Percentiles rank a stretch among this genome's conserved stretches.
Evolutionary conservation across 768 basidiomycete genomes (phyloP).

Genomic region (Leccinum variicolor): DNA sequence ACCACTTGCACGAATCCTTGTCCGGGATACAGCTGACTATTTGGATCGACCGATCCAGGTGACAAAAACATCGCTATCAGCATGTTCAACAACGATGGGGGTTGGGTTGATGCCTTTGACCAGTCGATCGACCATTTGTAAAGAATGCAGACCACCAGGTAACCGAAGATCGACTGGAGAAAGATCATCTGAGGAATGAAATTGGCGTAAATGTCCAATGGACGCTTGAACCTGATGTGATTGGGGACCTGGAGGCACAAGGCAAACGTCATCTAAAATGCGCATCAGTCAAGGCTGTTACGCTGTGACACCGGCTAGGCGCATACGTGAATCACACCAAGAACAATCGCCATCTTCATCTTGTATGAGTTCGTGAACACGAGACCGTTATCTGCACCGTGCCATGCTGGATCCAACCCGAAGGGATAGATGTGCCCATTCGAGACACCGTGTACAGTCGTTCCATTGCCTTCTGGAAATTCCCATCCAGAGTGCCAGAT

Average conservation of each 20-base stretch:
- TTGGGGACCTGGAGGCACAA: constrained; percentile 95
- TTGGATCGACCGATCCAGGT: constrained; percentile 73
- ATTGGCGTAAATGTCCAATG: constrained; percentile 85
- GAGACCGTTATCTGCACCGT: constrained; percentile 84
- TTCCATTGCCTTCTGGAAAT: constrained; percentile 50
- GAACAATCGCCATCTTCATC: constrained; percentile 99
- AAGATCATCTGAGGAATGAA: constrained; percentile 98
- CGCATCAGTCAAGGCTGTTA: constrained; percentile 9
- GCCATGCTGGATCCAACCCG: constrained; percentile 94
- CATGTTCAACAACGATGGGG: constrained; percentile 94
- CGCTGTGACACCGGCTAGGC: constrained; percentile 23
- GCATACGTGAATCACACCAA: constrained; percentile 91
- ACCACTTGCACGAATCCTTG: constrained; percentile 83
- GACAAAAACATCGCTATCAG: constrained; percentile 94
- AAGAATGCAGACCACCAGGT: constrained; percentile 88
- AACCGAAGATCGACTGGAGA: constrained; percentile 96
- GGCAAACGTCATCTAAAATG: constrained; percentile 92
- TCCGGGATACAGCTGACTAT: constrained; percentile 76
- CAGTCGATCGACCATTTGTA: constrained; percentile 99
- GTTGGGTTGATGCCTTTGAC: constrained; percentile 60
- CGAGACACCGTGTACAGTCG: constrained; percentile 43
- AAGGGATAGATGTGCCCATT: constrained; percentile 84
- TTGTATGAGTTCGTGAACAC: constrained; percentile 99
- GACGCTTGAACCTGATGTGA: constrained; percentile 89
- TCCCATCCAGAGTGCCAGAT: constrained; percentile 88